Evolutionary conservation across 306 rosid genomes (phyloP).

Genomic region (Betula pendula): DNA sequence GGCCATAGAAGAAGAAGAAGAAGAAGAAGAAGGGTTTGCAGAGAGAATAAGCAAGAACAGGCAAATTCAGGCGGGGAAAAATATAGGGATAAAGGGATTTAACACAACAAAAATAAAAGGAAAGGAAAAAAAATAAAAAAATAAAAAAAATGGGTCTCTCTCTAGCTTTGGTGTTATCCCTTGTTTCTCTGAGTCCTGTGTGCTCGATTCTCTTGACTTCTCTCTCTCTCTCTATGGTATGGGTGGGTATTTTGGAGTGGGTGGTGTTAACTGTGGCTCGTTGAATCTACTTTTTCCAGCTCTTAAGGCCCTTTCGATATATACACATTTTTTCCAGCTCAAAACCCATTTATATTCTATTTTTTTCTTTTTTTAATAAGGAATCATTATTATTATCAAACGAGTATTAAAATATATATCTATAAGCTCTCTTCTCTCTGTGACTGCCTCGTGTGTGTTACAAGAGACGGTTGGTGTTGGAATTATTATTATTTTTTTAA

Average conservation of each 20-base stretch:
- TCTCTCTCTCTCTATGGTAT: background rate
- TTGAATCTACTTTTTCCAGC: background rate
- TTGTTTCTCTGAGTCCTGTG: background rate
- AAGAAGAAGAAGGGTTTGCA: constrained; percentile 15
- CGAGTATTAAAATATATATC: no score
- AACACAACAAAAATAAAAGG: background rate
- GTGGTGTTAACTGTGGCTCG: background rate
- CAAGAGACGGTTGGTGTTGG: no score
- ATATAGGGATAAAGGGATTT: background rate
- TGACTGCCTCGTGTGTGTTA: no score
- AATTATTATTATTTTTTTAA: no score
- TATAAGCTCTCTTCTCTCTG: no score
- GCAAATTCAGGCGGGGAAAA: constrained; percentile 29
- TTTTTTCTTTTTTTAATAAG: no score
- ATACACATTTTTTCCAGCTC: background rate
- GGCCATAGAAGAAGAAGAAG: constrained; percentile 41
- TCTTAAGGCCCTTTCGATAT: no score
- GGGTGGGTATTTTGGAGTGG: background rate
- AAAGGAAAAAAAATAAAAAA: no score
- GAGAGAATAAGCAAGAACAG: constrained; percentile 17
- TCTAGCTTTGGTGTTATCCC: background rate
- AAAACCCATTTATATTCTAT: background rate
- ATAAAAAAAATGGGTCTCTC: background rate
- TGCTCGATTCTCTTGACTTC: background rate
- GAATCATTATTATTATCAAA: no score